phyloP scores from a whole-genome alignment of 768 basidiomycete species.

The Mycena olivaceomarginata region DNA sequence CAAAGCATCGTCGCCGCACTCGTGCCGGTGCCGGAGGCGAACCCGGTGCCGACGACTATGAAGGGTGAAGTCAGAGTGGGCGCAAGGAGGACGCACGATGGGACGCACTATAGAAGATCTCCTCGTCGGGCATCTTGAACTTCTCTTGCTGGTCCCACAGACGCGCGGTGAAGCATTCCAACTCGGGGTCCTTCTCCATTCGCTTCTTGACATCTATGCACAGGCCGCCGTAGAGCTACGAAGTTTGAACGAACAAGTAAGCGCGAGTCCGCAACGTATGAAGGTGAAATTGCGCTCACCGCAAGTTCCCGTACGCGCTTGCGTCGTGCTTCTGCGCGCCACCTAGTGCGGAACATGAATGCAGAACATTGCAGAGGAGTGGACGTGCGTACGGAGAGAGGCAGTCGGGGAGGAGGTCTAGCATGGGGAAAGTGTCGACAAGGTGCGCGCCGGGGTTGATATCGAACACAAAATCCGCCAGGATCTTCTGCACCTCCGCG shows the following conservation, averaged over 20 bases:
- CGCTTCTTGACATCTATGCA: neutral
- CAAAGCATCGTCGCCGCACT: constrained; percentile 11
- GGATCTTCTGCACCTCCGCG: neutral
- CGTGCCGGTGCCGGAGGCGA: constrained; percentile 8
- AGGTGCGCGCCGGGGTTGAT: neutral
- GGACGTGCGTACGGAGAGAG: neutral
- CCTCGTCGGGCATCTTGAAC: neutral
- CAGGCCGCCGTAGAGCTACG: neutral
- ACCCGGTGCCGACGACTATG: neutral
- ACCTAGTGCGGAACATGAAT: neutral
- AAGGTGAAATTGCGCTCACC: neutral
- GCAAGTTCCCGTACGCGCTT: neutral
- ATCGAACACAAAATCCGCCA: neutral
- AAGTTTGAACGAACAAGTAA: neutral
- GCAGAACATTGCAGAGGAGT: no score
- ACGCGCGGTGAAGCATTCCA: neutral
- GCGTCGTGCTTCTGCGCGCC: neutral
- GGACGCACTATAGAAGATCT: constrained; percentile 1
- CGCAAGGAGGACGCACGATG: neutral
- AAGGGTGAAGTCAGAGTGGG: no score
- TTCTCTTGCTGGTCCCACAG: constrained; percentile 8
- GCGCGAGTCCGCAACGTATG: neutral
- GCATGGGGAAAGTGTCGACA: neutral
- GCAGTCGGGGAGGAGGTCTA: neutral
- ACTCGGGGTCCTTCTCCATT: neutral